Base-by-base conservation (phyloP, 164 flowering plant species). In the Macadamia integrifolia region DNA sequence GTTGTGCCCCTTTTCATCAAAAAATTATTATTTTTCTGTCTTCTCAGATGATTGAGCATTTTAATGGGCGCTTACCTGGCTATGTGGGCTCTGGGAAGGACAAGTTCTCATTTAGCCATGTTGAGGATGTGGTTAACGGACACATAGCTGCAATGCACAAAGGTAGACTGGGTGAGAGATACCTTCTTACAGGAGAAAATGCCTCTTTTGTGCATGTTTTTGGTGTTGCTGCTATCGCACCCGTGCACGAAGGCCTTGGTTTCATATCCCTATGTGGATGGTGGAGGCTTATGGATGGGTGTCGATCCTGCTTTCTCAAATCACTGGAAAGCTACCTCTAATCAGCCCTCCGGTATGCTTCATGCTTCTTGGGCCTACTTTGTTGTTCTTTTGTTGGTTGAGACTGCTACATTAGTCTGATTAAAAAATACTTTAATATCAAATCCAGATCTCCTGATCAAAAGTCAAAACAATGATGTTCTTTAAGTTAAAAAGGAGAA, bases 181-280 rank as follows among this genome's bases (percentile, higher is more conserved):
- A 91, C 72, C 82, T 90, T 23, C 91, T 94, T 63, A 90, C 97
- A 0, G 98, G 98, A 60, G 97, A 94, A 76, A 91, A 90, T 79
- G 92, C 94, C 66, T 91, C 98, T 1, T 87, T 91, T 66, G 79
- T 60, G 70, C 81, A 80, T 55, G 89, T 88, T 58, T 90, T 94
- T 79, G 90, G 91, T 63, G 29, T 85, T 35, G 90, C 92, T 56
- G 87, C 98, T 43, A 18, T 70, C 55, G 75, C 69, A 87, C 98
- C 53, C 71, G 72, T 11, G 87, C 95, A 57, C 71, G 55, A 52
- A 81, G 66, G 76, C 97, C 97, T 61, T 60, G 68, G 65, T 83
- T 94, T 72, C 72, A 60, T 72, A 84, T 91, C 52, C 95, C 98
- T 28, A 58, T 94, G 57, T 80, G 82, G 83, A 46, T 83, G 44